Evolutionary conservation across 2,329 filamentous ascomycete species (phyloP), one percentile per base, ranked within the genome.

Genomic region (Trichoderma breve): DNA sequence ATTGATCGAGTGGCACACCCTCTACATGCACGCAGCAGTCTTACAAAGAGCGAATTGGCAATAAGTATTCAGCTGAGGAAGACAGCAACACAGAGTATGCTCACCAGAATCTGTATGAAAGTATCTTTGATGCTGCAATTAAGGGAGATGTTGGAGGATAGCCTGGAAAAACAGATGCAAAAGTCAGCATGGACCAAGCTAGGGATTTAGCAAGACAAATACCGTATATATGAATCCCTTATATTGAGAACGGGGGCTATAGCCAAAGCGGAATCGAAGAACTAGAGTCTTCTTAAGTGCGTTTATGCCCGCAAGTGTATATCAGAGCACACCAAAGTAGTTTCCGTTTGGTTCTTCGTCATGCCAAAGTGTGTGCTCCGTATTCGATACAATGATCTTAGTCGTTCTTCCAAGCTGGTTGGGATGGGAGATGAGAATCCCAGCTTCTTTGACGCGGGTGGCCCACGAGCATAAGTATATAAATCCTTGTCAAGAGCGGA

Each of bases 391-490:
- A 66, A 55, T 21, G 24, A 1, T 4, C 12, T 51, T 32, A 28
- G 30, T 39, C 24, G 53, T 70, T 51, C 21, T 34, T 28, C 26
- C 18, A 36, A 15, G 21, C 30, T 39, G 6, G 67, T 28, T 70
- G 67, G 67, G 36, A 39, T 14, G 39, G 34, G 3, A 53, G 28
- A 9, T 70, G 32, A 21, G 47, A 53, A 63, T 55, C 68, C 68
- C 43, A 18, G 68, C 11, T 26, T 32, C 32, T 11, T 32, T n/a
- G 34, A 70, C n/a, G 57, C 4, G 68, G 68, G 68, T 15, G 68
- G 68, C 60, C 47, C 4, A 63, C 60, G 11, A 58, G 51, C 57
- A 53, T 70, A 69, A 60, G 55, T 61, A 70, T 21, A 28, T 34
- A 34, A 15, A 51, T 36, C 21, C 58, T n/a, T 36, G 32, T 30